Evolutionary conservation across 495 filamentous ascomycete genomes (phyloP), one percentile per base, ranked within the genome.

Genomic region (Penicillium bovifimosum): DNA sequence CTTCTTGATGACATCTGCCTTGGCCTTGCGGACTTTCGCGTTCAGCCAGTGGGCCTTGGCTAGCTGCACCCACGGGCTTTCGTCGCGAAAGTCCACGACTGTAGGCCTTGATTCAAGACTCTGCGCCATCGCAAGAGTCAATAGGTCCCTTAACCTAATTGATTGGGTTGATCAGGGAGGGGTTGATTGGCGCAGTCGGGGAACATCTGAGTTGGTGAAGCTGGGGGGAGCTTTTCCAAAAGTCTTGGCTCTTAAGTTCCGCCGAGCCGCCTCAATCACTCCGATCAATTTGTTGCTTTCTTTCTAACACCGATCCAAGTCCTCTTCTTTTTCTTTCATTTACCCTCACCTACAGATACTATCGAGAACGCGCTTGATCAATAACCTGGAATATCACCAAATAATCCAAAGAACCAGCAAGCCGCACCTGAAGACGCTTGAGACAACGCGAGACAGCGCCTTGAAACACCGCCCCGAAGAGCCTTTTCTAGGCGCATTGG

Each of bases 31-130:
- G 54, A 83, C 71, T 64, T 86, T 86, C 9, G 69, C 68, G 67
- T 84, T 85, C 52, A 92, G 75, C 93, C 93, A 99, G 69, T 95
- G 78, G 60, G 86, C 81, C 57, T 84, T 80, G 47, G 93, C 95
- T 52, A 96, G 75, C 61, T 85, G 81, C 60, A 87, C 86, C 79
- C 90, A 95, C 60, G 83, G 79, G 66, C 79, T 86, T 63, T 92
- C 87, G 56, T 86, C 87, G 57, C 88, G 84, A 43, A 91, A 74
- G 62, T 87, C 85, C 55, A 80, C 80, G 56, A 85, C 74, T 14
- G 79, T 79, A 46, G 81, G 80, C 61, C 80, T 71, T 52, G 69
- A 71, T 55, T 83, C 77, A 42, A 76, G 64, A 61, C 64, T 65
- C 54, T 69, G 73, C 62, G 72, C 71, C 72, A 77, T 75, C 43